Conservation (phyloP, 352 stramenopile species). For the Globisporangium acanthophoron region DNA sequence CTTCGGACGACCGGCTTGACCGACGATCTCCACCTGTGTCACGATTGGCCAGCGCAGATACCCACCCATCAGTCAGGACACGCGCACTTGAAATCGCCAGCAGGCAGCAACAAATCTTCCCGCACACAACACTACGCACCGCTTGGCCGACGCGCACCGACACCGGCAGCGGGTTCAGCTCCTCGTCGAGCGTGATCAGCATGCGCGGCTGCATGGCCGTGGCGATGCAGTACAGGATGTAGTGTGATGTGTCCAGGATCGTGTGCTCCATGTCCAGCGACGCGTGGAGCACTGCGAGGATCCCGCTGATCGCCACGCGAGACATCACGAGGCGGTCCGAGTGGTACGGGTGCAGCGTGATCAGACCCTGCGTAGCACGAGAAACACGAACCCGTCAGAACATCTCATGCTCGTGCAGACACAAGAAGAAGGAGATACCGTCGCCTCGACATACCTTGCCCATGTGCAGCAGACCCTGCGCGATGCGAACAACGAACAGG, state of each 20-base stretch:
- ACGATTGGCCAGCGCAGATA: neutral
- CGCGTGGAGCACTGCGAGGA: slow-evolving; percentile 95
- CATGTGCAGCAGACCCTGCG: slow-evolving; percentile 98
- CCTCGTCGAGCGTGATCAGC: slow-evolving; percentile 97
- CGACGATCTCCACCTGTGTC: slow-evolving; percentile 95
- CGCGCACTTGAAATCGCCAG: neutral
- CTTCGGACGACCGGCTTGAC: slow-evolving; percentile 98
- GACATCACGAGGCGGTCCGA: slow-evolving; percentile 92
- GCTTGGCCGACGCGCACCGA: slow-evolving; percentile 98
- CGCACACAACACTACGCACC: slow-evolving; percentile 39
- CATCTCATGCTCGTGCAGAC: neutral
- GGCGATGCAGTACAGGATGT: slow-evolving; percentile 97
- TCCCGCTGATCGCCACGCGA: slow-evolving; percentile 89
- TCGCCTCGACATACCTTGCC: slow-evolving; percentile 79
- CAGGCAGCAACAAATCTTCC: slow-evolving; percentile 1
- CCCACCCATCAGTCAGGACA: neutral
- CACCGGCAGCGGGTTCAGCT: slow-evolving; percentile 94
- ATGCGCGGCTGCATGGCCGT: slow-evolving; percentile 98
- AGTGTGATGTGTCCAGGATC: slow-evolving; percentile 97
- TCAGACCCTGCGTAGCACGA: slow-evolving; percentile 74
- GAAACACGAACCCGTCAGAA: neutral
- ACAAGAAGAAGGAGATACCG: neutral
- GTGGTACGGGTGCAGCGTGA: slow-evolving; percentile 98
- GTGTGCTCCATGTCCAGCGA: slow-evolving; percentile 98
- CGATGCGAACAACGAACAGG: slow-evolving; percentile 98